Evolutionary conservation across 768 basidiomycete genomes (phyloP), one percentile per base, ranked within the genome.

Genomic region (Hirschioporus abietinus): DNA sequence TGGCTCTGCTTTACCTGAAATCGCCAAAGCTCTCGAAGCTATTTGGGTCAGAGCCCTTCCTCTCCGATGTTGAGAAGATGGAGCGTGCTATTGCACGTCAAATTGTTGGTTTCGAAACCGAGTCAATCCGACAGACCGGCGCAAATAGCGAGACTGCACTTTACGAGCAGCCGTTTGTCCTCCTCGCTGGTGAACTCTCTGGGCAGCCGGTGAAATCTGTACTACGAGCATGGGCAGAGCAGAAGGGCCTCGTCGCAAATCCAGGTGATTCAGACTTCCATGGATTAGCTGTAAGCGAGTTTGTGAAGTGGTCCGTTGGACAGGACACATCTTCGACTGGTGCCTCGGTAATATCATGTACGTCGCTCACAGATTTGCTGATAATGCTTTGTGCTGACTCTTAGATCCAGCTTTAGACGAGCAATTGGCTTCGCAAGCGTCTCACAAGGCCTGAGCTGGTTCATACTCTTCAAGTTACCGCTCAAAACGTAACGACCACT

Each of bases 1-100:
- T 93, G 35, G 85, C 83, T 12, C 76, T 88, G 17, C 77, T 90
- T 9, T 81, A 77, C 23, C 72, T 90, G 64, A 80, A 83, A 68
- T 81, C 88, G 24, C 74, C 80, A 65, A 71, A 79, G 65, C 75
- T 90, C 61, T 66, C 79, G 42, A 72, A 76, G 27, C 72, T 83
- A 68, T 74, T 88, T 60, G 76, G 75, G 18, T 80, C 83, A 1
- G 75, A 82, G 62, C 73, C 73, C n/a, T 88, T 89, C 71, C 77
- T 79, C 27, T 74, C 78, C n/a, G 85, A 90, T 52, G 77, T 92
- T 20, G 79, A 80, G 35, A 81, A 82, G 58, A 80, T 96, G 17
- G 87, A 91, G 70, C 87, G 92, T 25, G 84, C 89, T 1, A 69
- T 96, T n/a, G 90, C 89, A 10, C 84, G 93, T 58, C 95, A 96